Conservation (phyloP, 768 basidiomycete species). For the Ephemerocybe angulata region DNA sequence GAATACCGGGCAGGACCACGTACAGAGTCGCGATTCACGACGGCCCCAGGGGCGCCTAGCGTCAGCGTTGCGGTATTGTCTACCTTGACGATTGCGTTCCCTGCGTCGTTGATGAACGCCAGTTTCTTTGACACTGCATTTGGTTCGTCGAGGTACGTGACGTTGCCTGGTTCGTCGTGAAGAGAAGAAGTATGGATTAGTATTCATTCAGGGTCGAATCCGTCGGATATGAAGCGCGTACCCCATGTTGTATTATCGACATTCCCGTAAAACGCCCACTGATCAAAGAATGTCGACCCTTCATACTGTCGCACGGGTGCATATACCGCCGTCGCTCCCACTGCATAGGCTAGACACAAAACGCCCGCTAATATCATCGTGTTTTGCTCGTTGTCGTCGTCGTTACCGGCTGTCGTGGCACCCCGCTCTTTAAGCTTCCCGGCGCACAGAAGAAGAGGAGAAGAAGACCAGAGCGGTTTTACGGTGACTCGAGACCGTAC, state of each 20-base stretch:
- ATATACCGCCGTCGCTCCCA: constrained; percentile 20
- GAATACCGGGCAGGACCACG: constrained; percentile 15
- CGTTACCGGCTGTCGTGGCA: no score
- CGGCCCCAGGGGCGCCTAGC: constrained; percentile 33
- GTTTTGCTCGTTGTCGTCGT: no score
- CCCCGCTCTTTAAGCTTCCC: no score
- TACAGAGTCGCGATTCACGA: constrained; percentile 47
- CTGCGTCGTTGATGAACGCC: constrained; percentile 55
- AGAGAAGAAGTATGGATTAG: no score
- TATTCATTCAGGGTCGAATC: background rate
- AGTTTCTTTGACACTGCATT: constrained; percentile 47
- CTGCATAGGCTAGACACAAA: background rate
- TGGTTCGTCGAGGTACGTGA: constrained; percentile 50
- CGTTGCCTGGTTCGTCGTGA: no score
- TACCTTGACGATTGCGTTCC: constrained; percentile 69
- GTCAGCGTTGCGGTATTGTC: constrained; percentile 63
- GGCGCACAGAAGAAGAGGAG: no score
- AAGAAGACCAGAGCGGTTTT: no score
- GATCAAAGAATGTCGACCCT: constrained; percentile 50
- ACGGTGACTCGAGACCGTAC: no score
- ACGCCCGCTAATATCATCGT: background rate
- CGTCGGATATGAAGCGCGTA: constrained; percentile 15
- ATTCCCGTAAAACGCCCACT: constrained; percentile 51
- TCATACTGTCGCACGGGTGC: constrained; percentile 40
- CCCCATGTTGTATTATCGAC: constrained; percentile 47